These are phyloP conservation scores for Auricularia sp. DNA, from an alignment of 768 basidiomycete species.

Conservation along the genomic window DNA sequence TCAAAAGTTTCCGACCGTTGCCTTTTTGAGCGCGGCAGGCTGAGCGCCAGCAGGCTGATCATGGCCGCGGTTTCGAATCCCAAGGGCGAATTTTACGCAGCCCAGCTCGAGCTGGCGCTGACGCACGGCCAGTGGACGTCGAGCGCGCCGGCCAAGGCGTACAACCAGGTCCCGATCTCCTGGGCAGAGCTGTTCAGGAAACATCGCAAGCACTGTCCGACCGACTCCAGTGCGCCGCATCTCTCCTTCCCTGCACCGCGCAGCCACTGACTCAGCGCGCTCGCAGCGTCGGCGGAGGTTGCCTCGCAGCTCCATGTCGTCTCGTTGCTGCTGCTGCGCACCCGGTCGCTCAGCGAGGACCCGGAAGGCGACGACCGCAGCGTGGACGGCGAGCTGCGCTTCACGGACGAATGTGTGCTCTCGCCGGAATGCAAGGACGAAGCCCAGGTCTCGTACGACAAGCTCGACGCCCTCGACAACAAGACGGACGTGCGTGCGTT, in stretches of 20 bases:
- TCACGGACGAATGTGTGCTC: slow-evolving; percentile 51
- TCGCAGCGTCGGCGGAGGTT: slow-evolving; percentile 33
- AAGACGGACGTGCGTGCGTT: background rate
- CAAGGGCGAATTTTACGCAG: slow-evolving; percentile 73
- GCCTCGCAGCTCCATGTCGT: slow-evolving; percentile 59
- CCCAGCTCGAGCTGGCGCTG: slow-evolving; percentile 58
- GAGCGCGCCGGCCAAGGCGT: slow-evolving; percentile 46
- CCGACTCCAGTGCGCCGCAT: slow-evolving; percentile 43
- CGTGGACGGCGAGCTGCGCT: slow-evolving; percentile 28
- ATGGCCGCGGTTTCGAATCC: slow-evolving; percentile 11
- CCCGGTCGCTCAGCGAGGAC: slow-evolving; percentile 18
- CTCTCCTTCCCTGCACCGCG: background rate
- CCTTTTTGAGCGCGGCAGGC: too few relatives aligned
- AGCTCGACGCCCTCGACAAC: slow-evolving; percentile 24
- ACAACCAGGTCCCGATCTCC: slow-evolving; percentile 40
- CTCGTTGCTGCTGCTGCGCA: slow-evolving; percentile 33
- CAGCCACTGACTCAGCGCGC: background rate
- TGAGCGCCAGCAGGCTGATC: too few relatives aligned
- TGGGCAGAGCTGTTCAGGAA: slow-evolving; percentile 80
- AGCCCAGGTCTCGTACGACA: slow-evolving; percentile 42
- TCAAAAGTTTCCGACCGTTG: too few relatives aligned
- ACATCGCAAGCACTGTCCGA: slow-evolving; percentile 70
- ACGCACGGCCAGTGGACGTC: slow-evolving; percentile 68
- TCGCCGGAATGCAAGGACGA: slow-evolving; percentile 48
- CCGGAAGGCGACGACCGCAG: slow-evolving; percentile 37